Evolutionary conservation across 1,284 basidiomycete genomes (phyloP).

Genomic region (Austroboletus niveus): DNA sequence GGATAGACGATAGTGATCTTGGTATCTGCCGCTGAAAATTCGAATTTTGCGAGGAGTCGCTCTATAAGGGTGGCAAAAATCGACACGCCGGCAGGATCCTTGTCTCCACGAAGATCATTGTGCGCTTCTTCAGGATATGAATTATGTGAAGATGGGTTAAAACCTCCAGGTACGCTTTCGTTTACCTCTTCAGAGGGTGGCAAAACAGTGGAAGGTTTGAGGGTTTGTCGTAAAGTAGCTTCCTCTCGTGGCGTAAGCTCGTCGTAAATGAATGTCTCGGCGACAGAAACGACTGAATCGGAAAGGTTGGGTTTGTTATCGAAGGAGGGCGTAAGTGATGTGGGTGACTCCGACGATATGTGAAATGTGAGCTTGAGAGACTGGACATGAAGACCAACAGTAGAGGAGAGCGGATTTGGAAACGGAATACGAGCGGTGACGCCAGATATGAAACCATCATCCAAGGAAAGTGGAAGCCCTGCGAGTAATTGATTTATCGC

Average conservation of each 20-base stretch:
- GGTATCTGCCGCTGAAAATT: slow-evolving; percentile 72
- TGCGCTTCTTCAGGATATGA: slow-evolving; percentile 36
- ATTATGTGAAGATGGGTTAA: slow-evolving; percentile 50
- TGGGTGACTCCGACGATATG: slow-evolving; percentile 36
- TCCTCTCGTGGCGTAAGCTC: slow-evolving; percentile 75
- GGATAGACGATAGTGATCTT: slow-evolving; percentile 66
- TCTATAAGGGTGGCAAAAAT: slow-evolving; percentile 85
- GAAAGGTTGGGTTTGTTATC: slow-evolving; percentile 49
- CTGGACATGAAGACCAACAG: slow-evolving; percentile 64
- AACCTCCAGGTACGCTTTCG: slow-evolving; percentile 59
- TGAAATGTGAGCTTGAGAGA: slow-evolving; percentile 63
- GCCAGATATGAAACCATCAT: slow-evolving; percentile 69
- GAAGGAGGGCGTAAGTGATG: slow-evolving; percentile 13
- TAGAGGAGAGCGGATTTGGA: slow-evolving; percentile 72
- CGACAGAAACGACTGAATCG: slow-evolving; percentile 76
- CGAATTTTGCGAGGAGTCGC: slow-evolving; percentile 76
- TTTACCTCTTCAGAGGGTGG: slow-evolving; percentile 35
- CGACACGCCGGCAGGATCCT: slow-evolving; percentile 73
- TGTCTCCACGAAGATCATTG: slow-evolving; percentile 37
- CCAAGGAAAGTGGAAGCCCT: slow-evolving; percentile 66
- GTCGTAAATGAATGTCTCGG: slow-evolving; percentile 82
- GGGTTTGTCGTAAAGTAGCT: slow-evolving; percentile 67
- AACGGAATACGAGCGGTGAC: slow-evolving; percentile 76
- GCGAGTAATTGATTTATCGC: slow-evolving; percentile 77
- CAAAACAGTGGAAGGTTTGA: slow-evolving; percentile 45